These are phyloP conservation scores for Musa troglodytarum DNA, from an alignment of 176 grass and related monocot genomes.

Conservation along the genomic window DNA sequence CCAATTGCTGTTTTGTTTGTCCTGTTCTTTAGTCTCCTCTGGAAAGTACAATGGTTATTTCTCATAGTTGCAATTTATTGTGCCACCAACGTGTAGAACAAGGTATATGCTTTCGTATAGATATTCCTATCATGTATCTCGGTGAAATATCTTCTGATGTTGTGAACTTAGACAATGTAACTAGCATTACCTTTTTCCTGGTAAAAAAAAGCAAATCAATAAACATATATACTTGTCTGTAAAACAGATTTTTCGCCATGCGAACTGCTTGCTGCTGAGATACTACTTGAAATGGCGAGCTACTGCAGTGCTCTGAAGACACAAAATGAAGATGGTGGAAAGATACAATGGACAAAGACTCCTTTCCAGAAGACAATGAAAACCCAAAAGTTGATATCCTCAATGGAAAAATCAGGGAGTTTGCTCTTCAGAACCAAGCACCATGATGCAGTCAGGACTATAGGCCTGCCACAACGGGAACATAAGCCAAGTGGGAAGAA, in stretches of 20 bases:
- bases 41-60: not conserved
- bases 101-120: not conserved
- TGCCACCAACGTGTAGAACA: not conserved
- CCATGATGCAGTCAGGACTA: conserved; percentile 44
- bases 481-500: conserved; percentile 43
- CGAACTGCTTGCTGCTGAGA: conserved; percentile 53
- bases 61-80: not conserved
- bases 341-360: conserved; percentile 58
- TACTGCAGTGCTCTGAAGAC: conserved; percentile 25
- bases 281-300: conserved; percentile 60
- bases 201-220: not conserved
- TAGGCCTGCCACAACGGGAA: conserved; percentile 33
- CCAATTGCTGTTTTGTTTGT: not conserved
- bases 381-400: conserved; percentile 49
- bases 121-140: not conserved
- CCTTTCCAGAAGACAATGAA: conserved; percentile 67
- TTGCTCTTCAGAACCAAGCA: conserved; percentile 38
- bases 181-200: not conserved
- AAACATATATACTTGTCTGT: conserved; percentile 6
- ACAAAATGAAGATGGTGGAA: conserved; percentile 36
- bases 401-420: conserved; percentile 38
- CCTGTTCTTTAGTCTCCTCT: not conserved
- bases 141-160: not conserved
- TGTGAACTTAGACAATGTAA: not conserved
- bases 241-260: conserved; percentile 32